Conservation (phyloP, 108 stramenopile genomes). For the Stephanodiscus triporus region DNA sequence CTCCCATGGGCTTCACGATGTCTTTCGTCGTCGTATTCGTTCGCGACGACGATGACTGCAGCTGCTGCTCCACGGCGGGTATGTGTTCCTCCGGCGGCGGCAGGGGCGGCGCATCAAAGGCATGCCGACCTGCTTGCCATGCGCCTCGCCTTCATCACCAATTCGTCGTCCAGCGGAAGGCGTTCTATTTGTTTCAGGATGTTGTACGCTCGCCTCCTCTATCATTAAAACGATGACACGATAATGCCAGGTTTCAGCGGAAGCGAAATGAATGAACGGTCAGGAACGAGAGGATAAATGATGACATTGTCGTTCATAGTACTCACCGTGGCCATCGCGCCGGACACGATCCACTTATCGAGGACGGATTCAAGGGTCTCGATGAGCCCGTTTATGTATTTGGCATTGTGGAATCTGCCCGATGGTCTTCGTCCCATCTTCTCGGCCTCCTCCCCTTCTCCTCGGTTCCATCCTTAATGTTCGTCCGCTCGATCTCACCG, state of each 20-base stretch:
- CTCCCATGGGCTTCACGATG: slow-evolving; percentile 24
- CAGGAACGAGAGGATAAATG: not conserved
- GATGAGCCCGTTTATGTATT: slow-evolving; percentile 63
- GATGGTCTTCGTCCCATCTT: not conserved
- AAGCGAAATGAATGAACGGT: not conserved
- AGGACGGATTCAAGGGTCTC: slow-evolving; percentile 57
- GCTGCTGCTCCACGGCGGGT: slow-evolving; percentile 27
- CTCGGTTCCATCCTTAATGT: not conserved
- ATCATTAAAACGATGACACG: not conserved
- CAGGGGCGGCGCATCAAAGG: slow-evolving; percentile 43
- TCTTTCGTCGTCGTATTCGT: not conserved
- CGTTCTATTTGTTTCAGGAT: slow-evolving; percentile 63
- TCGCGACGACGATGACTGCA: not conserved
- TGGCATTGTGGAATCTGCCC: slow-evolving; percentile 34
- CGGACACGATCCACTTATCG: slow-evolving; percentile 67
- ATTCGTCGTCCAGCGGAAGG: slow-evolving; percentile 50
- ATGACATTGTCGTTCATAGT: not conserved
- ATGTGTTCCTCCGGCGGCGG: slow-evolving; percentile 25
- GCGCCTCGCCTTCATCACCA: slow-evolving; percentile 43
- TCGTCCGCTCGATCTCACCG: not conserved
- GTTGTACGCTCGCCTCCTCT: slow-evolving; percentile 54
- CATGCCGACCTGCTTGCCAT: slow-evolving; percentile 68
- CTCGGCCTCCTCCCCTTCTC: not conserved
- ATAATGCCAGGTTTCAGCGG: too few relatives aligned
- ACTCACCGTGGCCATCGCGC: slow-evolving; percentile 48